Evolutionary conservation across 495 filamentous ascomycete species (phyloP).

Genomic region (Penicillium paradoxum): DNA sequence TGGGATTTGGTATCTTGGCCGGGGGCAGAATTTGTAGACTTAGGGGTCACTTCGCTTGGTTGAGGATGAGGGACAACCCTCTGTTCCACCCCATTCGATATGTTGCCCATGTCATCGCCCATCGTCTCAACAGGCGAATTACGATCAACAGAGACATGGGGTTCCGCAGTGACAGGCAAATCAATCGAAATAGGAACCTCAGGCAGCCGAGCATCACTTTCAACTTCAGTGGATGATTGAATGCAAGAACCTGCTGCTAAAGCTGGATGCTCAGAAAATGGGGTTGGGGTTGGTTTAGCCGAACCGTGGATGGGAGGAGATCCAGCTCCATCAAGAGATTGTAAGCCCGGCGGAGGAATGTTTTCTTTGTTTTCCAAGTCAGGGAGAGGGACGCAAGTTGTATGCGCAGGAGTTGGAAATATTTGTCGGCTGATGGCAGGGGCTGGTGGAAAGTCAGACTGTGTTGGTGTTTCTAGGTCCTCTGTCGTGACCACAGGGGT

Average conservation of each 20-base stretch:
- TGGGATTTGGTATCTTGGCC: neutral
- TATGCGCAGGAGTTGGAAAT: constrained; percentile 1
- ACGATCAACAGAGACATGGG: neutral
- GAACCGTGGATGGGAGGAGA: neutral
- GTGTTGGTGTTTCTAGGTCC: constrained; percentile 16
- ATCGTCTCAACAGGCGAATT: neutral
- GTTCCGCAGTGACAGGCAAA: neutral
- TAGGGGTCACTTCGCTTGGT: neutral
- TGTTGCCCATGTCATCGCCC: neutral
- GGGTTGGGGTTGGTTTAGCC: neutral
- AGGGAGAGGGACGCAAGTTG: constrained; percentile 5
- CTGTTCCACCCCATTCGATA: neutral
- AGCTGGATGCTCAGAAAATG: constrained; percentile 9
- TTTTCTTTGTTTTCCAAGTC: constrained; percentile 21
- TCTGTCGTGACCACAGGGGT: constrained; percentile 4
- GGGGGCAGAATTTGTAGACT: neutral
- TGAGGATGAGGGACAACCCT: neutral
- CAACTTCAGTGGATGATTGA: neutral
- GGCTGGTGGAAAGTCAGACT: neutral
- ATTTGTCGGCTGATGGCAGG: neutral
- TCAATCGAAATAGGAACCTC: neutral
- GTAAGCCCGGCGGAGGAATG: constrained; percentile 12
- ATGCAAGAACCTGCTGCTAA: constrained; percentile 4
- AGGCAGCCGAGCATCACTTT: neutral
- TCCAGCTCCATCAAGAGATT: neutral